Evolutionary conservation across 352 stramenopile genomes (phyloP), one percentile per base, ranked within the genome.

Genomic region (Pseudoperonospora humuli): DNA sequence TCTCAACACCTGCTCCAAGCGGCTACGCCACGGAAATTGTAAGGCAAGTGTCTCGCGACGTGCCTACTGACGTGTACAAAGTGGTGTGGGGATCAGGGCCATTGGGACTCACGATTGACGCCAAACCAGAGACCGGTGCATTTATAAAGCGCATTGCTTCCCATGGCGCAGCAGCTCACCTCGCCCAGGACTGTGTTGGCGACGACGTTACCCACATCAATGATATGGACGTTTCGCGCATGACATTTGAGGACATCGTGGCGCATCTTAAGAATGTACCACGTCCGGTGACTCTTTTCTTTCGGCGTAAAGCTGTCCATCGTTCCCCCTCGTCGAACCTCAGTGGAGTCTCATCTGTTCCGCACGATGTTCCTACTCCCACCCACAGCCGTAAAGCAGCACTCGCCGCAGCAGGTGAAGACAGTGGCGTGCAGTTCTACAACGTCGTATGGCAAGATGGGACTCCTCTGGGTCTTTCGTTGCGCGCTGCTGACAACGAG

Each of bases 161-260:
- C 23, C 61, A 80, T 6, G 80, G 80, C n/a, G 80, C 80, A 21
- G 77, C 80, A 0, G 66, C 77, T 21, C 66, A 80, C 21, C 56
- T 93, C 5, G 67, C 77, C n/a, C 74, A 93, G 20, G 80, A 93
- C 33, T 90, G 80, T 50, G 61, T 86, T 11, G 75, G 75, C 15
- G 80, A 93, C 47, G 76, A 82, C 31, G 61, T 93, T 37, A 88
- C 75, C 10, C 73, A 89, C 46, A 90, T 93, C 47, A 93, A 93
- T 47, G 78, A 89, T 35, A 84, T 90, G 57, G 75, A 90, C 46
- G 70, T 90, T n/a, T 64, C 54, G 13, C 74, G 61, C 19, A 53
- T 93, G 45, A 57, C 67, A 15, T 93, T 90, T 56, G 61, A 75
- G 17, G 75, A 89, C 24, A 89, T 93, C 36, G 78, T 93, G 14